A percentile compares a stretch with the other conserved stretches of the same genome.
Conservation (phyloP, 345 rosid species). For the Lagerstroemia speciosa region DNA sequence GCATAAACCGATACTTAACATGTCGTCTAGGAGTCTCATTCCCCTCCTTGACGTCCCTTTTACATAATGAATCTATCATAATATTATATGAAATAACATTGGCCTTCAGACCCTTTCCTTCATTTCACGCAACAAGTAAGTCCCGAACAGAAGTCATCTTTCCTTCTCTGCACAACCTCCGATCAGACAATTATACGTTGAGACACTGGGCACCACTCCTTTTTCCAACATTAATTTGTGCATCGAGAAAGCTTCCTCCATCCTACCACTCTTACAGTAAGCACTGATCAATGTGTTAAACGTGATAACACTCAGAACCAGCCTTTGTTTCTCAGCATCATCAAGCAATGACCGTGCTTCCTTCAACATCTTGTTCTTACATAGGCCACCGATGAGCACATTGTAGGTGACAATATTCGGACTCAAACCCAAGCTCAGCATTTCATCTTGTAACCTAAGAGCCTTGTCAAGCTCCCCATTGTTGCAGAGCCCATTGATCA, state of each 20-base stretch:
- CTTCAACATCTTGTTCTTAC: conserved; percentile 49
- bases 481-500: conserved; percentile 47
- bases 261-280: conserved; percentile 47
- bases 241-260: conserved; percentile 46
- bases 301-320: conserved; percentile 33
- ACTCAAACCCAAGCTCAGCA: conserved; percentile 43
- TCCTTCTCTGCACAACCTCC: conserved; percentile 50
- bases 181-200: conserved; percentile 70
- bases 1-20: conserved; percentile 36
- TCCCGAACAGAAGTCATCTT: conserved; percentile 30
- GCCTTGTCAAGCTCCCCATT: conserved; percentile 51
- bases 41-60: conserved; percentile 54
- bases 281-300: conserved; percentile 68
- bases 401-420: conserved; percentile 56
- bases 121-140: conserved; percentile 38
- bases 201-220: conserved; percentile 37
- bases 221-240: conserved; percentile 34
- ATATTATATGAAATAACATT: conserved; percentile 60
- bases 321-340: conserved; percentile 30
- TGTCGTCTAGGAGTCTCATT: conserved; percentile 41
- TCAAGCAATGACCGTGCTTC: conserved; percentile 48
- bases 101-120: conserved; percentile 26
- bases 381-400: conserved; percentile 55
- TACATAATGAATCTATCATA: conserved; percentile 54
- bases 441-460: conserved; percentile 35